Base-by-base conservation (phyloP, 345 rosid genomes). In the Toxicodendron radicans region DNA sequence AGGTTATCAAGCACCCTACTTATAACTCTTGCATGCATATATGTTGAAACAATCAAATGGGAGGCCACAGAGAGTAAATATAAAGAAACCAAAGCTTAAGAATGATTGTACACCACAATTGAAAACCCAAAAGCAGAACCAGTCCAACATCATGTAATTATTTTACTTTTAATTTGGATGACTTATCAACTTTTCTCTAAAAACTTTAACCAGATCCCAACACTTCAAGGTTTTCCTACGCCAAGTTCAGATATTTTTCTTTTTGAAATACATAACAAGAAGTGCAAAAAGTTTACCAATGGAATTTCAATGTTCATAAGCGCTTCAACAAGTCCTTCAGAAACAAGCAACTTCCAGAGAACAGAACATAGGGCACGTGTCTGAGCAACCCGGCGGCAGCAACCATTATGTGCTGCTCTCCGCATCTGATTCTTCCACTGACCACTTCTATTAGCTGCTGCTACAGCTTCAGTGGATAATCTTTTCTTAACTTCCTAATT, bases 341-440 rank as follows among this genome's bases (percentile, higher is more conserved):
- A 89, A 66, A 87, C 72, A 73, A 94, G 86, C 76, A 92, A 80
- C 85, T 92, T 94, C 98, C 99, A 95, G 51, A 95, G 90, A 73
- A 85, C 89, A 75, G 89, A 88, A 79, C 79, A 84, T 18, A 95
- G 76, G 62, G 95, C 92, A 76, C 96, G 87, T 14, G 84, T 84
- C 83, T 88, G 98, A 59, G 99, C 95, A 81, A 84, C 99, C 68
- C 97, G 90, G 59, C 87, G 92, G 79, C 99, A 95, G 82, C 98
- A 95, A 72, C 99, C 98, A 76, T 95, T 93, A 82, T 91, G 94
- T 73, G 98, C 97, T 74, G 87, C 97, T 81, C 90, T 91, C 70
- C 93, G 89, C 85, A 86, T 92, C 83, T 95, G 99, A 87, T 95
- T 95, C 84, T 83, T 90, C 99, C 99, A 92, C 81, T 90, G 87